phyloP scores from a whole-genome alignment of 176 grass and related monocot genomes.

The Zoysia japonica region DNA sequence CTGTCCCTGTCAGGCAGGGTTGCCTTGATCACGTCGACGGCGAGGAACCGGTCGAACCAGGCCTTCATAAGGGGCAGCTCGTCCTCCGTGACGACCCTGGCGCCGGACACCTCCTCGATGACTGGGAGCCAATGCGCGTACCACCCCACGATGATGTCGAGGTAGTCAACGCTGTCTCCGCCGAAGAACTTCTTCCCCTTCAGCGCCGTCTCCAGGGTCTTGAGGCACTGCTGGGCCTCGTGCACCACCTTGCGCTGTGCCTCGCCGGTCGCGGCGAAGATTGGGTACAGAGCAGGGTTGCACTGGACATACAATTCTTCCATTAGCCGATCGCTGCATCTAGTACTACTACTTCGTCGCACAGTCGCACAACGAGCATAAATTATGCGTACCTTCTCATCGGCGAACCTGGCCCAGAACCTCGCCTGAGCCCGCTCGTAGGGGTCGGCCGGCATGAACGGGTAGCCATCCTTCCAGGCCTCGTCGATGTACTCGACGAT shows the following conservation, averaged over 20 bases:
- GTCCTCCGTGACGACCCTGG: constrained; percentile 37
- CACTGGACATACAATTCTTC: constrained; percentile 11
- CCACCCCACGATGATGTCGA: constrained; percentile 63
- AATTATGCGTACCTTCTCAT: constrained; percentile 47
- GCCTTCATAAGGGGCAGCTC: constrained; percentile 52
- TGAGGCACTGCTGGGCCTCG: constrained; percentile 48
- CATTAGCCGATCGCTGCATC: background rate
- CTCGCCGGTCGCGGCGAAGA: constrained; percentile 40
- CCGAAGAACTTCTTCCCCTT: constrained; percentile 59
- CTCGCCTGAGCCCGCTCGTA: constrained; percentile 52
- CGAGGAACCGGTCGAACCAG: constrained; percentile 54
- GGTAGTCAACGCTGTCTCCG: constrained; percentile 52
- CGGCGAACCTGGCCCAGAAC: constrained; percentile 59
- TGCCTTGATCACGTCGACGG: constrained; percentile 48
- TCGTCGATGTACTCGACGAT: constrained; percentile 71
- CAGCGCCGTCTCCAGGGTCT: constrained; percentile 54
- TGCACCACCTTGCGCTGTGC: constrained; percentile 36
- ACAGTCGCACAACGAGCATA: background rate
- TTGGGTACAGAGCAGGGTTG: constrained; percentile 33
- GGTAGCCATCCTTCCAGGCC: constrained; percentile 52
- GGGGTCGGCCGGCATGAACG: constrained; percentile 61
- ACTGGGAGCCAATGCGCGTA: constrained; percentile 47
- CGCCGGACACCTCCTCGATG: constrained; percentile 41
- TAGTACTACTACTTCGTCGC: background rate
- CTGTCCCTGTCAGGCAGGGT: constrained; percentile 49